Evolutionary conservation across 2,329 filamentous ascomycete genomes (phyloP).

Genomic region (Phaeomoniella chlamydospora): DNA sequence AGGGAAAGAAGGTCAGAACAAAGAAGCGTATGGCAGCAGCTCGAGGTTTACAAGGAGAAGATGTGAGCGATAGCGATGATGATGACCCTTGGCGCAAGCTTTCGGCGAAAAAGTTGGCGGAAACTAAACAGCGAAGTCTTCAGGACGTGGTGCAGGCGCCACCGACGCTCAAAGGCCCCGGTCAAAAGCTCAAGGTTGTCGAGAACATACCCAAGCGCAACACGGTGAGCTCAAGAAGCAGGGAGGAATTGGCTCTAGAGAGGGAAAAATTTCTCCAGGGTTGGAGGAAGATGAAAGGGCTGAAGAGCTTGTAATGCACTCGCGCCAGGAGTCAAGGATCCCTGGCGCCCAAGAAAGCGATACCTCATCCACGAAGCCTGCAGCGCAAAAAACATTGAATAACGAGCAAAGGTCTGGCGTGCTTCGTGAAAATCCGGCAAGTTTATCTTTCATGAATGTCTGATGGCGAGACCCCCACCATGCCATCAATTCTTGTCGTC

Average conservation of each 20-base stretch:
- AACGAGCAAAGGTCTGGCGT: too few relatives aligned
- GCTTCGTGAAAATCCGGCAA: too few relatives aligned
- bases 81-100: slow-evolving; percentile 69
- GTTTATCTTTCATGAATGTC: too few relatives aligned
- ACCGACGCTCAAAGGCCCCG: slow-evolving; percentile 51
- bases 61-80: slow-evolving; percentile 35
- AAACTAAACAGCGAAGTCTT: slow-evolving; percentile 20
- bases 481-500: too few relatives aligned
- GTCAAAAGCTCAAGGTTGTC: slow-evolving; percentile 45
- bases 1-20: slow-evolving; percentile 26
- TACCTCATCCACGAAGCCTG: too few relatives aligned
- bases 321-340: too few relatives aligned
- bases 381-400: too few relatives aligned
- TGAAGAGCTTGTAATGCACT: too few relatives aligned
- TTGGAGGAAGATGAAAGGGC: not conserved
- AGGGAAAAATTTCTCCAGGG: not conserved
- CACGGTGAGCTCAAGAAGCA: not conserved
- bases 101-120: slow-evolving; percentile 49
- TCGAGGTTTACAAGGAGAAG: slow-evolving; percentile 14
- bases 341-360: too few relatives aligned
- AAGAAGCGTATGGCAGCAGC: slow-evolving; percentile 25
- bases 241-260: not conserved
- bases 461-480: too few relatives aligned
- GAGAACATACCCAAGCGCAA: not conserved
- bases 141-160: slow-evolving; percentile 55